These are phyloP conservation scores for Pseudisothecium myosuroides DNA, from an alignment of 225 moss, liverwort and hornwort species.

Conservation along the genomic window DNA sequence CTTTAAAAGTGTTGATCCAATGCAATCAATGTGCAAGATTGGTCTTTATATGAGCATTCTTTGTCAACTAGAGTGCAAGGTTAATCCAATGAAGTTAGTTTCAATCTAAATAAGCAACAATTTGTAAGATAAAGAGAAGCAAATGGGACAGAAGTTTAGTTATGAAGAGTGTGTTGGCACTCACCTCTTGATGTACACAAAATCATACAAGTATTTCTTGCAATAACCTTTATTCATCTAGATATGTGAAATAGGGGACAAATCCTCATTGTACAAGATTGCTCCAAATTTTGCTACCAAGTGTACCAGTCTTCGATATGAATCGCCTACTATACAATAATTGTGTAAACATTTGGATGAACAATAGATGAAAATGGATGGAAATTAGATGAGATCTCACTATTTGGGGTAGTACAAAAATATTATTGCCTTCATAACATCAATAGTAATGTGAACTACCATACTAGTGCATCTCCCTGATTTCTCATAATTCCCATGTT, in stretches of 20 bases:
- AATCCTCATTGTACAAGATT: background rate
- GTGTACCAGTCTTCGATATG: too few species aligned
- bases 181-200: background rate
- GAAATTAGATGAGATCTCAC: background rate
- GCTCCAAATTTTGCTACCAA: background rate
- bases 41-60: background rate
- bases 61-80: accelerated
- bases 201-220: background rate
- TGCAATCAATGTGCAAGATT: background rate
- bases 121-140: accelerated
- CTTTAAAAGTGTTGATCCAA: background rate
- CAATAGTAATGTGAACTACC: background rate
- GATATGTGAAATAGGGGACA: background rate
- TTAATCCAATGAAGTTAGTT: background rate
- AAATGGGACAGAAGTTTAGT: background rate
- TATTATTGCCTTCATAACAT: background rate
- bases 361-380: background rate
- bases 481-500: background rate
- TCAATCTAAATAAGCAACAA: accelerated
- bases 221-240: background rate
- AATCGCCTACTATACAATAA: background rate
- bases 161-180: background rate
- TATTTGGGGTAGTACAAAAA: background rate
- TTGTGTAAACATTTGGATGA: background rate
- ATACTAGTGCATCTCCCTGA: background rate